These are phyloP conservation scores for Phalaenopsis equestris DNA, from an alignment of 106 monocot species.

Conservation along the genomic window DNA sequence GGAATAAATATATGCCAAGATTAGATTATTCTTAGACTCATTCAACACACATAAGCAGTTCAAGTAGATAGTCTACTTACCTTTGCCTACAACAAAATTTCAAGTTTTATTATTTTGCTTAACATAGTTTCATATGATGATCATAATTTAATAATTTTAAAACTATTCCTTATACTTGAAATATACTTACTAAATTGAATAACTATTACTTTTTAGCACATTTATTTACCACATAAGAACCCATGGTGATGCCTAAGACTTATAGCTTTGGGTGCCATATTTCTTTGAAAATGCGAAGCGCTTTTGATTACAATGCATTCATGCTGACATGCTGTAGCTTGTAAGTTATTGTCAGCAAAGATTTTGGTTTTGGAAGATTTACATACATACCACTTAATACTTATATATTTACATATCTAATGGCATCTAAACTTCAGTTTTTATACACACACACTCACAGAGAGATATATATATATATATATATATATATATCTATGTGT, in stretches of 20 bases:
- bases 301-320: not conserved
- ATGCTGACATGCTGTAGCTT: not conserved
- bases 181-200: not conserved
- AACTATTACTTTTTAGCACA: not conserved
- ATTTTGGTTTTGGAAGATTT: not conserved
- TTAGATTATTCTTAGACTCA: no score
- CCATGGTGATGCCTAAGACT: not conserved
- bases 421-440: no score
- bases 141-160: not conserved
- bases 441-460: no score
- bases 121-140: not conserved
- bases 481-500: no score
- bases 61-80: no score
- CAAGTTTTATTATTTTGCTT: not conserved
- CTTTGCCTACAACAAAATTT: not conserved
- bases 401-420: no score
- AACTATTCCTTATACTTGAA: not conserved
- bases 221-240: not conserved
- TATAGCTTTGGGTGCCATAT: not conserved
- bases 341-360: not conserved
- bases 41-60: no score
- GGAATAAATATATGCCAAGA: no score
- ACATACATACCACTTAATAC: no score
- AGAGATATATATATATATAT: no score
- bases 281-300: not conserved